Evolutionary conservation across 345 rosid species (phyloP).

Genomic region (Eutrema yunnanense): DNA sequence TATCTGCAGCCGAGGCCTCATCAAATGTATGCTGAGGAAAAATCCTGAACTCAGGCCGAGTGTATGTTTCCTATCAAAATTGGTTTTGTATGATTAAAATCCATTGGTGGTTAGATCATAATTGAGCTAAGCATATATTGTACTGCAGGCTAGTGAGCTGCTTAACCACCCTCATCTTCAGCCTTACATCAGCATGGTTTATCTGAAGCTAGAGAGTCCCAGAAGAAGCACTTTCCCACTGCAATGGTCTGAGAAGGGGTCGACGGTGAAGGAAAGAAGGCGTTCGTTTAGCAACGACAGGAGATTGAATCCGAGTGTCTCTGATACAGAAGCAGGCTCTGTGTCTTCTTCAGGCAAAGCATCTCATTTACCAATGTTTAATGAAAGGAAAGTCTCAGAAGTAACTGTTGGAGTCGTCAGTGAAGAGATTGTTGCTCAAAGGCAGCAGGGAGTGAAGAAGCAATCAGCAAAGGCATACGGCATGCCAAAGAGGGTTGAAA

Average conservation of each 20-base stretch:
- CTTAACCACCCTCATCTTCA: slow-evolving; percentile 83
- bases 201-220: slow-evolving; percentile 63
- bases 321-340: slow-evolving; percentile 56
- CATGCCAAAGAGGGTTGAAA: slow-evolving; percentile 36
- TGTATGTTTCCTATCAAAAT: slow-evolving; percentile 36
- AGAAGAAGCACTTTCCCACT: slow-evolving; percentile 41
- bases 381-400: slow-evolving; percentile 40
- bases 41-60: slow-evolving; percentile 92
- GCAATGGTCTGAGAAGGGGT: slow-evolving; percentile 33
- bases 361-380: slow-evolving; percentile 37
- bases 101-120: background rate
- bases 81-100: background rate
- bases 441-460: slow-evolving; percentile 25
- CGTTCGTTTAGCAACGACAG: slow-evolving; percentile 64
- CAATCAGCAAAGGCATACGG: slow-evolving; percentile 32
- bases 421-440: slow-evolving; percentile 35
- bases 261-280: slow-evolving; percentile 45
- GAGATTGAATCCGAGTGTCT: slow-evolving; percentile 58
- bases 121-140: background rate
- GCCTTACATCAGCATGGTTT: slow-evolving; percentile 60
- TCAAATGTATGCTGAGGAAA: slow-evolving; percentile 94
- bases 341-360: slow-evolving; percentile 43
- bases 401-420: slow-evolving; percentile 40
- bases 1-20: slow-evolving; percentile 74
- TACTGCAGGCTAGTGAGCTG: slow-evolving; percentile 78